A percentile compares a stretch with the other conserved stretches of the same genome.
Conservation (phyloP, 2,329 filamentous ascomycete genomes). For the Fusarium albidum region DNA sequence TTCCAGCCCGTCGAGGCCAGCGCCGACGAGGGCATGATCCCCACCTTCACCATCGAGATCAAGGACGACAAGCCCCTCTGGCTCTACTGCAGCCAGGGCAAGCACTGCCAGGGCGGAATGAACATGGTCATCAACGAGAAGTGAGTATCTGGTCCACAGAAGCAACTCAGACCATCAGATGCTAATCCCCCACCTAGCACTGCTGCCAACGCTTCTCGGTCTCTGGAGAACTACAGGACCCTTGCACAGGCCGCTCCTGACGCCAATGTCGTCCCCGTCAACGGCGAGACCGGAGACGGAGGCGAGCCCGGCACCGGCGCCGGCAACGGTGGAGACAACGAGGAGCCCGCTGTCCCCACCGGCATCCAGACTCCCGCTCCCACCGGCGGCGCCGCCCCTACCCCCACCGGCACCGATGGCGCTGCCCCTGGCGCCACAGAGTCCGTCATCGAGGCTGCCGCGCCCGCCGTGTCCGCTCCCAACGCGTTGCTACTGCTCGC, state of each 20-base stretch:
- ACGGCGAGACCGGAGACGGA: constrained; percentile 30
- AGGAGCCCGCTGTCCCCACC: constrained; percentile 12
- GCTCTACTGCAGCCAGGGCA: constrained; percentile 79
- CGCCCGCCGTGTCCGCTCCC: constrained; percentile 49
- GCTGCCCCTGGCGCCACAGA: constrained; percentile 26
- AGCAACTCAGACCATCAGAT: too few relatives aligned
- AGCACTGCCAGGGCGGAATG: constrained; percentile 80
- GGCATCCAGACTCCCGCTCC: constrained; percentile 26
- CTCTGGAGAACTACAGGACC: constrained; percentile 58
- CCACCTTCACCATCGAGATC: constrained; percentile 76
- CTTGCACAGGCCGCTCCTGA: constrained; percentile 45
- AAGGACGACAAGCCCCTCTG: constrained; percentile 76
- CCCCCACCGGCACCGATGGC: constrained; percentile 32
- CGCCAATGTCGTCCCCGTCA: constrained; percentile 39
- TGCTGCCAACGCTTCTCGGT: constrained; percentile 59
- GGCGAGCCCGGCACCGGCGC: constrained; percentile 1
- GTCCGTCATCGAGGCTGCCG: constrained; percentile 28
- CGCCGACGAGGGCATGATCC: constrained; percentile 57
- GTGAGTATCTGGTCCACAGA: too few relatives aligned
- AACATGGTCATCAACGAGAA: constrained; percentile 79
- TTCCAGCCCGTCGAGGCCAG: constrained; percentile 70
- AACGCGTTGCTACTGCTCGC: constrained; percentile 53
- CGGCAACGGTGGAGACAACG: constrained; percentile 13
- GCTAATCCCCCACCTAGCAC: constrained; percentile 46
- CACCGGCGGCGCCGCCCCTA: constrained; percentile 7